Evolutionary conservation across 306 rosid species (phyloP).

Genomic region (Fragaria vesca): DNA sequence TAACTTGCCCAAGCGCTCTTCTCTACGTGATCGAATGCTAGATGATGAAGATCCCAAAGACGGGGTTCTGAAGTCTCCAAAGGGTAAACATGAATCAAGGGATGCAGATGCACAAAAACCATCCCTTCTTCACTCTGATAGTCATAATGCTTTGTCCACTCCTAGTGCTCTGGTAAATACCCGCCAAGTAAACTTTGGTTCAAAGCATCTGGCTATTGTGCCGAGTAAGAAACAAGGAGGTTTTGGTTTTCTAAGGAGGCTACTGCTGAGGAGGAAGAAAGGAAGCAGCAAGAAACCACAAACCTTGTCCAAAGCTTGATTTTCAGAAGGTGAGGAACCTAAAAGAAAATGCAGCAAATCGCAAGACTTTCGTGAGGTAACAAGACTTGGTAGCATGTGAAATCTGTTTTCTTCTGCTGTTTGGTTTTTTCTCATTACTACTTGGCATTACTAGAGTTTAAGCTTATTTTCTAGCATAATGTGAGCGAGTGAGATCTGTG

Average conservation of each 20-base stretch:
- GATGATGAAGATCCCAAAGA: slow-evolving; percentile 57
- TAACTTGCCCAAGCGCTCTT: slow-evolving; percentile 48
- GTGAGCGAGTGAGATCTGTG: slow-evolving; percentile 11
- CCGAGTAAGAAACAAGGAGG: slow-evolving; percentile 48
- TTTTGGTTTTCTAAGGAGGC: slow-evolving; percentile 59
- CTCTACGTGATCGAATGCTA: slow-evolving; percentile 55
- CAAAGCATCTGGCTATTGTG: slow-evolving; percentile 44
- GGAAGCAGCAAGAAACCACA: slow-evolving; percentile 40
- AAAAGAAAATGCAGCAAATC: not conserved
- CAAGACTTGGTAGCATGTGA: not conserved
- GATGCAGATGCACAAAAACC: slow-evolving; percentile 29
- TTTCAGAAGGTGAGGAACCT: slow-evolving; percentile 9
- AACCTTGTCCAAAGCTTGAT: slow-evolving; percentile 33
- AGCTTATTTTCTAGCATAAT: slow-evolving; percentile 4
- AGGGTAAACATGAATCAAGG: slow-evolving; percentile 26
- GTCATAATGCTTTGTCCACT: slow-evolving; percentile 25
- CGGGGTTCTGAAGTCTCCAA: slow-evolving; percentile 16
- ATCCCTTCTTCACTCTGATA: slow-evolving; percentile 29
- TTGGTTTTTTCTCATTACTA: slow-evolving; percentile 20
- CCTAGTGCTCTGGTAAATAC: slow-evolving; percentile 19
- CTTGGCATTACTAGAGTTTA: slow-evolving; percentile 19
- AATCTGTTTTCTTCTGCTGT: slow-evolving; percentile 8
- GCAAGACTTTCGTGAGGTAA: not conserved
- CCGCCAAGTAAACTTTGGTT: slow-evolving; percentile 23
- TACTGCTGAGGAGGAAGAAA: slow-evolving; percentile 52